These are phyloP conservation scores for Daldinia vernicosa DNA, from an alignment of 495 filamentous ascomycete genomes.

Conservation along the genomic window DNA sequence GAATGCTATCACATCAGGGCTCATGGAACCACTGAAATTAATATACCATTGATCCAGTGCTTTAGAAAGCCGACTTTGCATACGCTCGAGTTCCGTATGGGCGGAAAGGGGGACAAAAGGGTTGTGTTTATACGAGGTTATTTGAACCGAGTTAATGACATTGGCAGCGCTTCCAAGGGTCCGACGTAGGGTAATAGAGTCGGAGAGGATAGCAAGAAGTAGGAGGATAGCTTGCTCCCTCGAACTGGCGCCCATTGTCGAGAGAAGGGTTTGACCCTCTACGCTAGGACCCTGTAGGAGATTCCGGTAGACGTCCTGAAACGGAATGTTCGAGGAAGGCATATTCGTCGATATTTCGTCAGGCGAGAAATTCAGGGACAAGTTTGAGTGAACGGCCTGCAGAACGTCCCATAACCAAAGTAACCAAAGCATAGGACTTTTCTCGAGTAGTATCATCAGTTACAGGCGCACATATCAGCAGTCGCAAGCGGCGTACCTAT, in stretches of 20 bases:
- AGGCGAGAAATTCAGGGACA: neutral
- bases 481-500: neutral
- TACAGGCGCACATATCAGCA: neutral
- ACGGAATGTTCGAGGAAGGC: neutral
- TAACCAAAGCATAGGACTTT: neutral
- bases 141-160: neutral
- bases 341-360: neutral
- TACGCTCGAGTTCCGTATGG: neutral
- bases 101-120: neutral
- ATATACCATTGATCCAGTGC: neutral
- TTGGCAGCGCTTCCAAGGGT: neutral
- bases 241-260: neutral
- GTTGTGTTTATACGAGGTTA: neutral
- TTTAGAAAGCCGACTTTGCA: neutral
- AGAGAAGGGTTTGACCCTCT: neutral
- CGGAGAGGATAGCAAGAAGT: neutral
- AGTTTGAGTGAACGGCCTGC: neutral
- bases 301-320: neutral
- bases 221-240: neutral
- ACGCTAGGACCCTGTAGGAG: neutral
- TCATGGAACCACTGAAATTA: neutral
- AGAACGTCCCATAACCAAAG: neutral
- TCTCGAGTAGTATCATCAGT: neutral
- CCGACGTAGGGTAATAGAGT: neutral
- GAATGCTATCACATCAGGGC: neutral